Evolutionary conservation across 805 yeast genomes (phyloP), one percentile per base, ranked within the genome.

Genomic region (Lipomyces spencermartinsiae): DNA sequence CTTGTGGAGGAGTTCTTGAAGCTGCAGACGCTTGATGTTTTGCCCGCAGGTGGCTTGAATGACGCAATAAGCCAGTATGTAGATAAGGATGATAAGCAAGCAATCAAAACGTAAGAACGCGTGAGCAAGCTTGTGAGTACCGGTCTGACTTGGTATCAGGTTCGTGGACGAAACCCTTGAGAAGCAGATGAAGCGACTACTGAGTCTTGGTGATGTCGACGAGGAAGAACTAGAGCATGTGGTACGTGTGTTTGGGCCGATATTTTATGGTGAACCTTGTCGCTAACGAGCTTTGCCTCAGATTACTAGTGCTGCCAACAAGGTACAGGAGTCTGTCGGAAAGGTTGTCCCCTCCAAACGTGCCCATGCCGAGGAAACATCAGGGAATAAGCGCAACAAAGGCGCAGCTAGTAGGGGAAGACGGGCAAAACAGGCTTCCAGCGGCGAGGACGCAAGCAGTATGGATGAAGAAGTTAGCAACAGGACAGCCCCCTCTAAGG

Each of bases 81-180:
- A 3, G 92, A 89, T 57, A 92, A 91, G 71, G 97, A 93, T 68
- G 97, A 93, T 76, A 91, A 89, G 74, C 80, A 82, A 46, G 87
- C 93, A 0, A 79, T 94, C 61, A 86, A 85, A 61, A 58, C 71
- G 61, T 62, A 25, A 55, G 85, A 83, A n/a, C 89, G 86, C 73
- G 84, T 90, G 31, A 85, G 85, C 90, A 87, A 81, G 87, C 76
- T 89, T 55, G 75, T 83, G 61, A 75, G 82, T 2, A 78, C 8
- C 1, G 1, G 7, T 6, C 37, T 56, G 34, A 25, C 37, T 9
- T 16, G 6, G 58, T 8, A 10, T 10, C 29, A 62, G 64, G 81
- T 78, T 78, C 66, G 81, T 80, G 1, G 81, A 79, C 19, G 71
- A 69, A 0, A 71, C 82, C 1, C 72, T 78, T 58, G 70, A 70